These are phyloP conservation scores for Amaranthus cruentus DNA, from an alignment of 148 eudicot species.

Conservation along the genomic window DNA sequence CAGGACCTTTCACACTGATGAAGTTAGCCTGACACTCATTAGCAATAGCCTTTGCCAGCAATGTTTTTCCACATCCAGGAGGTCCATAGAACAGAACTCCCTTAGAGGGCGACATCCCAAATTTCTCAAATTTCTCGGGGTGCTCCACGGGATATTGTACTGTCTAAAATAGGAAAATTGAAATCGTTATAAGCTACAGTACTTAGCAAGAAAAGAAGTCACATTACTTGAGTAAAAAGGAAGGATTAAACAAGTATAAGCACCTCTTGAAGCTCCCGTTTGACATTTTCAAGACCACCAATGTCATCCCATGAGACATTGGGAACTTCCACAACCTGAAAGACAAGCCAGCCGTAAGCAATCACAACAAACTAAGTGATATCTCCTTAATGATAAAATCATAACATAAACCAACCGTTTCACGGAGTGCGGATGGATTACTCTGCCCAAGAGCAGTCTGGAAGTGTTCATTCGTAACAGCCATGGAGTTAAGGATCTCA, in stretches of 20 bases:
- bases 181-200: background rate
- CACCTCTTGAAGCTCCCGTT: constrained; percentile 93
- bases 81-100: constrained; percentile 95
- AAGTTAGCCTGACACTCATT: constrained; percentile 91
- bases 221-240: too few species aligned
- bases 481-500: constrained; percentile 86
- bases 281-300: constrained; percentile 91
- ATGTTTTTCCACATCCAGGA: constrained; percentile 89
- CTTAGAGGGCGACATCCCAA: constrained; percentile 94
- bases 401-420: constrained; percentile 51
- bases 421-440: constrained; percentile 92
- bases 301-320: constrained; percentile 72
- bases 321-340: constrained; percentile 81
- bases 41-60: constrained; percentile 90
- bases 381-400: background rate
- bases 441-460: constrained; percentile 84
- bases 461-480: constrained; percentile 85
- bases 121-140: constrained; percentile 91
- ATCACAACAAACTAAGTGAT: background rate
- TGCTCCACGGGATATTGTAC: constrained; percentile 97
- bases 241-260: background rate
- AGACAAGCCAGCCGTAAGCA: constrained; percentile 2
- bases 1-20: constrained; percentile 84
- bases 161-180: constrained; percentile 40
- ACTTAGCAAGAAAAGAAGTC: background rate